These are phyloP conservation scores for Pseudogymnoascus sp. DNA, from an alignment of 2,329 filamentous ascomycete genomes.

Conservation along the genomic window DNA sequence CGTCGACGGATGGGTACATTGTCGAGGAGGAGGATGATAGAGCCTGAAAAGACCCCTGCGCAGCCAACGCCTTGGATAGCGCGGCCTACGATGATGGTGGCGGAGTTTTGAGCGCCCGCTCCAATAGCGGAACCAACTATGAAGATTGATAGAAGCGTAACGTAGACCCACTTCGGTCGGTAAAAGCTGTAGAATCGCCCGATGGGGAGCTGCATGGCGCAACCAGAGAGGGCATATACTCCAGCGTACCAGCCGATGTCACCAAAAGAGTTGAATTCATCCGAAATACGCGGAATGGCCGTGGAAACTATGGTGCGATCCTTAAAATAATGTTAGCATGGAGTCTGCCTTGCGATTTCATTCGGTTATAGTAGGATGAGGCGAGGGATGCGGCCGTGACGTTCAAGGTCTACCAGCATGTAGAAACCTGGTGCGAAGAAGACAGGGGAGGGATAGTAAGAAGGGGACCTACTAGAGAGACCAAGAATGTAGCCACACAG, in stretches of 20 bases:
- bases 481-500: too few species aligned
- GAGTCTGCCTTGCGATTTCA: too few species aligned
- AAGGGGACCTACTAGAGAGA: too few species aligned
- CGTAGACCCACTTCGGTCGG: constrained; percentile 23
- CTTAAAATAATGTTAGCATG: constrained; percentile 17
- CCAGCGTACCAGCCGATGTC: constrained; percentile 33
- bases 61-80: constrained; percentile 27
- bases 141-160: constrained; percentile 23
- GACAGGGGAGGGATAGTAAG: too few species aligned
- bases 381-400: too few species aligned
- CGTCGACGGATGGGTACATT: constrained; percentile 20
- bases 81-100: constrained; percentile 27
- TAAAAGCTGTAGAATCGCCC: constrained; percentile 25
- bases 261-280: constrained; percentile 19
- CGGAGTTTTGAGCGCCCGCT: constrained; percentile 22
- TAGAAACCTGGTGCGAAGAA: too few species aligned
- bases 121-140: constrained; percentile 27
- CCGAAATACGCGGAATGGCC: constrained; percentile 18
- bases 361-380: too few species aligned
- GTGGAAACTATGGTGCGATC: constrained; percentile 24
- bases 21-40: constrained; percentile 23
- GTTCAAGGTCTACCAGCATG: too few species aligned
- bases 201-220: constrained; percentile 19
- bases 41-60: constrained; percentile 26
- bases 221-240: constrained; percentile 29